Conservation (phyloP, 768 basidiomycete genomes). For the Agaricus blazei region DNA sequence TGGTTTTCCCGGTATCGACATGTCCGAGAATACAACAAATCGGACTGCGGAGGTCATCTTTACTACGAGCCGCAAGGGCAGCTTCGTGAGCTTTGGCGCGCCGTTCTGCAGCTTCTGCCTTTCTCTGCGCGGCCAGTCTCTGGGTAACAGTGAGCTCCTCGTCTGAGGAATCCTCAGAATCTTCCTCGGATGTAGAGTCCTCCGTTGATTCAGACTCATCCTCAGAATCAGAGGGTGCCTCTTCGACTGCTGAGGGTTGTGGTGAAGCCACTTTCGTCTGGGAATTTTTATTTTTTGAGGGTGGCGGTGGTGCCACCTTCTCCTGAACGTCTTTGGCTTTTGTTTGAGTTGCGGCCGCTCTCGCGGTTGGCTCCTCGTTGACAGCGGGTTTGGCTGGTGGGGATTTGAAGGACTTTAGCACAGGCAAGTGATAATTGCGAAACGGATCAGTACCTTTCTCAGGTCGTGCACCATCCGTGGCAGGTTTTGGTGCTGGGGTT, state of each 20-base stretch:
- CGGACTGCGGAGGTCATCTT: constrained; percentile 89
- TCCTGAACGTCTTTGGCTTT: constrained; percentile 13
- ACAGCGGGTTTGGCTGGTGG: constrained; percentile 21
- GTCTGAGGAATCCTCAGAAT: constrained; percentile 51
- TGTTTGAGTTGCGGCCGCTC: constrained; percentile 18
- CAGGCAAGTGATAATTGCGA: not conserved
- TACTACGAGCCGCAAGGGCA: constrained; percentile 80
- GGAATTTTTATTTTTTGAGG: constrained; percentile 18
- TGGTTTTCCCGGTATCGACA: constrained; percentile 99
- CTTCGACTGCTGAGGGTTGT: not conserved
- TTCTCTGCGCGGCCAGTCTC: constrained; percentile 61
- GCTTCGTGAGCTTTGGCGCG: constrained; percentile 75
- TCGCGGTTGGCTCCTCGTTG: constrained; percentile 20
- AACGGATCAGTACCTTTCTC: not conserved
- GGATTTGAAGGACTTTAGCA: not conserved
- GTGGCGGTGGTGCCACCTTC: not conserved
- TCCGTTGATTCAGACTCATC: constrained; percentile 39
- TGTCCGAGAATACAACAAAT: constrained; percentile 99
- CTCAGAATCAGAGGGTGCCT: constrained; percentile 29
- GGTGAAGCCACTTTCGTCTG: constrained; percentile 10
- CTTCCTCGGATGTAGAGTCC: constrained; percentile 38
- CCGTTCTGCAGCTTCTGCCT: constrained; percentile 81
- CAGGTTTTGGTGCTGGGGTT: constrained; percentile 13
- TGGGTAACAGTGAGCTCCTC: constrained; percentile 68
- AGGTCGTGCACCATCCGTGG: constrained; percentile 6